Evolutionary conservation across 352 stramenopile genomes (phyloP).

Genomic region (Phytophthora tentaculata): DNA sequence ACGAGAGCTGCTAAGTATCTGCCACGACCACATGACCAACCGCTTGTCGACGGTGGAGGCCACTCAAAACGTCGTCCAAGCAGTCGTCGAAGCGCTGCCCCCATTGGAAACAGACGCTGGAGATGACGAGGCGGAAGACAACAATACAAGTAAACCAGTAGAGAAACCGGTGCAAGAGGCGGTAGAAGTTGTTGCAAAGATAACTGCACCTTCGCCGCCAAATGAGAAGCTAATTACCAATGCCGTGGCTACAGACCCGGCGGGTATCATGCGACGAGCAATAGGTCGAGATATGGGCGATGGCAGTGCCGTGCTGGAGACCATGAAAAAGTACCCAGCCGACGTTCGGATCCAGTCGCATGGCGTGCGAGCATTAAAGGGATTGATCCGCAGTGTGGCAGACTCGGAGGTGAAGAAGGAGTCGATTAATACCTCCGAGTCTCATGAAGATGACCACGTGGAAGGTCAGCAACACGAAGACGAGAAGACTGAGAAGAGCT

Average conservation of each 20-base stretch:
- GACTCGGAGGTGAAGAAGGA: neutral
- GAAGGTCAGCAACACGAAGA: neutral
- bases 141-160: neutral
- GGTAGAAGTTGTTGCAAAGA: constrained; percentile 1
- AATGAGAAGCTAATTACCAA: neutral
- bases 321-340: constrained; percentile 52
- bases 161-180: neutral
- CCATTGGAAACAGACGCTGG: constrained; percentile 10
- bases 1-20: constrained; percentile 47
- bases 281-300: constrained; percentile 53
- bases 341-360: constrained; percentile 56
- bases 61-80: constrained; percentile 39
- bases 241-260: constrained; percentile 36
- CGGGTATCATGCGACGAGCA: constrained; percentile 58
- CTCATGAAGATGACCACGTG: neutral
- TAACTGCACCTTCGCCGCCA: neutral
- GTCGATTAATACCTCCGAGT: neutral
- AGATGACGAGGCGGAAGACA: constrained; percentile 3
- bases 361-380: constrained; percentile 55
- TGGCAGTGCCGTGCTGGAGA: constrained; percentile 46
- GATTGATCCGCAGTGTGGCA: constrained; percentile 36
- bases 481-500: constrained; percentile 6
- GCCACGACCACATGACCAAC: constrained; percentile 49
- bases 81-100: constrained; percentile 30
- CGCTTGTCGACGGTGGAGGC: constrained; percentile 39